These are phyloP conservation scores for Fusarium sp. DNA, from an alignment of 2,329 filamentous ascomycete genomes.

Conservation along the genomic window DNA sequence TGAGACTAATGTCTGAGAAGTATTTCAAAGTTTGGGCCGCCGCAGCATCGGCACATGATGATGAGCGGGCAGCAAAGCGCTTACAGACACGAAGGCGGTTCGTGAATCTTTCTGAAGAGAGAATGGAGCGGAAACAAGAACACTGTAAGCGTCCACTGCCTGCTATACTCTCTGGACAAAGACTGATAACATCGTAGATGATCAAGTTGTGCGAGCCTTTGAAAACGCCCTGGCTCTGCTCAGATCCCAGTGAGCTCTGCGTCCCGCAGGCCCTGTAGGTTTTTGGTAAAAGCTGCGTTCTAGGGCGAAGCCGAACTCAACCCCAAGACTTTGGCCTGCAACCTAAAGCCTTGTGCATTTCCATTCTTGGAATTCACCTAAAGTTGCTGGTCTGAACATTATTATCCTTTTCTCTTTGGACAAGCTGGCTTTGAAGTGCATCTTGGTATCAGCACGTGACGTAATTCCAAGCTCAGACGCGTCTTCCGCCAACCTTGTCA, in stretches of 20 bases:
- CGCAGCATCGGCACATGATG: conserved; percentile 76
- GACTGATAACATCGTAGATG: conserved; percentile 48
- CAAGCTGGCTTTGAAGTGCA: conserved; percentile 10
- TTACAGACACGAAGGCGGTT: conserved; percentile 82
- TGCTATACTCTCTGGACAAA: not conserved
- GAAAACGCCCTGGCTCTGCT: conserved; percentile 70
- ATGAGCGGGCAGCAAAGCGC: conserved; percentile 80
- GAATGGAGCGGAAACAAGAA: conserved; percentile 77
- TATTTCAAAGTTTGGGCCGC: conserved; percentile 84
- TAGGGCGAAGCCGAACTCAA: not conserved
- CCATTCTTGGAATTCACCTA: not conserved
- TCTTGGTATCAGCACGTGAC: conserved; percentile 37
- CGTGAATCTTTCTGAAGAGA: conserved; percentile 78
- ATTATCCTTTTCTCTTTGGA: not conserved
- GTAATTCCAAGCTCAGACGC: conserved; percentile 22
- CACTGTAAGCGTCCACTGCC: conserved; percentile 72
- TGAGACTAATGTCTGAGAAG: conserved; percentile 55
- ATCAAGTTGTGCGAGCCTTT: conserved; percentile 71
- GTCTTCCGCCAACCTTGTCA: conserved; percentile 29
- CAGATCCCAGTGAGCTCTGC: conserved; percentile 48
- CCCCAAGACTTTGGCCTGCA: too few species aligned
- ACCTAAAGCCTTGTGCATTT: not conserved
- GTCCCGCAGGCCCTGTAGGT: not conserved
- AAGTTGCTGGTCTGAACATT: not conserved
- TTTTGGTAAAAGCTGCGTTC: not conserved